These are phyloP conservation scores for Neocallimastix lanati DNA, from an alignment of 192 early-diverging fungal genomes.

Conservation along the genomic window DNA sequence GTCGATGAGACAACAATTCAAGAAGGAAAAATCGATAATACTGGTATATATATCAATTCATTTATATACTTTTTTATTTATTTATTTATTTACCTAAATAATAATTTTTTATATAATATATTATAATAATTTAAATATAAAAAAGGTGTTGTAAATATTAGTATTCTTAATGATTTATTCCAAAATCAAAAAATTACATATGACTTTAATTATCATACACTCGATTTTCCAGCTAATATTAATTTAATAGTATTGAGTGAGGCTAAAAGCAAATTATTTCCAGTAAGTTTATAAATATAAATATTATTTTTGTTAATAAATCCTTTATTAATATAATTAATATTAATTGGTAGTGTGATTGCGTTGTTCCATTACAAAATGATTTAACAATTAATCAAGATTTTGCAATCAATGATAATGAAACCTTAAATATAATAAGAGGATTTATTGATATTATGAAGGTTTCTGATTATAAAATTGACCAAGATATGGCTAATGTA, in stretches of 20 bases:
- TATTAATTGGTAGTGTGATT: neutral
- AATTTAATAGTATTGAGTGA: neutral
- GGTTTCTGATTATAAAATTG: neutral
- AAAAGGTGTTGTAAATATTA: neutral
- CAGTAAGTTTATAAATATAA: neutral
- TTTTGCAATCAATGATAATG: neutral
- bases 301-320: too few species aligned
- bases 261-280: neutral
- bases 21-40: neutral
- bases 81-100: neutral
- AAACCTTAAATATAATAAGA: neutral
- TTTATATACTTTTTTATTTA: neutral
- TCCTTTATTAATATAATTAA: too few species aligned
- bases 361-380: neutral
- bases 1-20: conserved; percentile 2
- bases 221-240: neutral
- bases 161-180: neutral
- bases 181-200: neutral
- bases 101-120: neutral
- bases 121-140: neutral
- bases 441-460: neutral
- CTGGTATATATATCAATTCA: neutral
- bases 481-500: neutral
- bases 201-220: neutral
- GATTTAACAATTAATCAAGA: neutral